Evolutionary conservation across 352 stramenopile genomes (phyloP), one percentile per base, ranked within the genome.

Genomic region (Globisporangium barbulae): DNA sequence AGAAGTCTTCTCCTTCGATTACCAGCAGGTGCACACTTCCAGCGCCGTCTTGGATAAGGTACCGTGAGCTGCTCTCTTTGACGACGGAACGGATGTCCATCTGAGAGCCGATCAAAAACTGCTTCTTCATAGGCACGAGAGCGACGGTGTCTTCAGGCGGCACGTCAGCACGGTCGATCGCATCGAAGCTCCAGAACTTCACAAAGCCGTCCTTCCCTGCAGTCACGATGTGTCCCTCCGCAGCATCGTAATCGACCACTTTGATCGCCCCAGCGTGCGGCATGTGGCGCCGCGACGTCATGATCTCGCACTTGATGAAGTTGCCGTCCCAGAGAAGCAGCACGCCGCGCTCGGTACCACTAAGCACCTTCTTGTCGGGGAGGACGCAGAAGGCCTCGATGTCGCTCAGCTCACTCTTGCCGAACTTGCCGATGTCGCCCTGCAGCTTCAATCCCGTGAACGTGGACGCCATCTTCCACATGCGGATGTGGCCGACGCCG

Each of bases 381-480:
- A 98, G 71, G 37, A 97, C 90, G 53, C 87, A 97, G 65, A 98
- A 98, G 8, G 88, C 89, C 61, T 92, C 84, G 35, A 98, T 89
- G 72, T 98, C 95, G 47, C 80, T 96, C 17, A 98, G 78, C 64
- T 98, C 95, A 25, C 92, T 88, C 61, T 98, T 98, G 65, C 95
- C 95, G 62, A 98, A 98, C 68, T 98, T 98, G 54, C 94, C 95
- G 55, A 98, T 98, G 58, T 97, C 90, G 10, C 95, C 95, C 76
- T 98, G 92, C 31, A 98, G 71, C 74, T 98, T 98, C 8, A 98
- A 77, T 3, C 95, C 94, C 10, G 95, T 98, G 65, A 98, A 98
- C 33, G 94, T 98, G n/a, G 79, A 79, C 35, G 95, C 92, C 91
- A 98, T 98, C 63, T 94, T 94, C 95, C 94, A 98, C 69, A 98